Evolutionary conservation across 2,329 filamentous ascomycete species (phyloP).

Genomic region (Talaromyces sp.): DNA sequence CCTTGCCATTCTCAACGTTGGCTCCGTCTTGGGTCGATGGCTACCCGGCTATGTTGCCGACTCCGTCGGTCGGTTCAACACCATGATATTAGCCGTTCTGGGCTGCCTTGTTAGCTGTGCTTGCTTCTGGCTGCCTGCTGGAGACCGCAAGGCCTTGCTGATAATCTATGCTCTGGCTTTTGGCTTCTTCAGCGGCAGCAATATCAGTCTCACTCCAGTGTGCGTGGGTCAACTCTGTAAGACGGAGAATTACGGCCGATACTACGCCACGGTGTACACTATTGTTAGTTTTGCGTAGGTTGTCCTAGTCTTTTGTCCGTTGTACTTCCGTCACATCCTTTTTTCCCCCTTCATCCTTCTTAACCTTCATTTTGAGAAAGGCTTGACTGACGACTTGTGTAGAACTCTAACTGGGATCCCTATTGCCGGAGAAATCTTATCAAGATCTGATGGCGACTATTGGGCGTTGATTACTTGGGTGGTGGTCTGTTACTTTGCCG

Average conservation of each 20-base stretch:
- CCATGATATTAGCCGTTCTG: slow-evolving; percentile 67
- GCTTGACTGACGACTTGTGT: not conserved
- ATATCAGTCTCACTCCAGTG: slow-evolving; percentile 79
- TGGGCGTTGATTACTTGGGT: slow-evolving; percentile 67
- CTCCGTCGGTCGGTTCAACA: slow-evolving; percentile 79
- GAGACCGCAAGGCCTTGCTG: slow-evolving; percentile 60
- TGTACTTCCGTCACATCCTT: not conserved
- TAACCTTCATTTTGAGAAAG: not conserved
- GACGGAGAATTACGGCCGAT: slow-evolving; percentile 77
- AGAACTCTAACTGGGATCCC: slow-evolving; percentile 39
- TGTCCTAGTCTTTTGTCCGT: not conserved
- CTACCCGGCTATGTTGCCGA: slow-evolving; percentile 79
- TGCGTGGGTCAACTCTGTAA: slow-evolving; percentile 79
- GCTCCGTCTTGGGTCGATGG: slow-evolving; percentile 73
- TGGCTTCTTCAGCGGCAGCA: slow-evolving; percentile 76
- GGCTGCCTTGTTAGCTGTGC: slow-evolving; percentile 67
- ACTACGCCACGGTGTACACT: slow-evolving; percentile 82
- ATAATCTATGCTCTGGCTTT: slow-evolving; percentile 74
- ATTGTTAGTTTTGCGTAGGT: slow-evolving; percentile 70
- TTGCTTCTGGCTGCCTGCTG: slow-evolving; percentile 71
- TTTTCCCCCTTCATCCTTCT: slow-evolving; percentile 31
- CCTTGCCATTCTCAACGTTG: slow-evolving; percentile 78
- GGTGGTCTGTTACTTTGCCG: slow-evolving; percentile 58
- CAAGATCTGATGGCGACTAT: slow-evolving; percentile 58
- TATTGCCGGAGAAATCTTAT: slow-evolving; percentile 64